These are phyloP conservation scores for Arthromyces matolae DNA, from an alignment of 768 basidiomycete species.

Conservation along the genomic window DNA sequence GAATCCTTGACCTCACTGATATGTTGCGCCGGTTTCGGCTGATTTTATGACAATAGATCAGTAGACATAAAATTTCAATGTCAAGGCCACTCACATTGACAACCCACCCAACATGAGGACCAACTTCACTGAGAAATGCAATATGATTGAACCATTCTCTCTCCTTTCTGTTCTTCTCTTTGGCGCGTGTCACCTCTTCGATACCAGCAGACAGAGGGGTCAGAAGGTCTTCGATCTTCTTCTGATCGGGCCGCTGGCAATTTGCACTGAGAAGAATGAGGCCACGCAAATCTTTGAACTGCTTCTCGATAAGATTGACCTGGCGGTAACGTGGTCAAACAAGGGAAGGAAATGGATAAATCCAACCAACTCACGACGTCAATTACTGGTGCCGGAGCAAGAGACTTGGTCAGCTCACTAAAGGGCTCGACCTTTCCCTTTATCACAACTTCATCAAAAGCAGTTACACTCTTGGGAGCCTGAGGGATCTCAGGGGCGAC, in stretches of 20 bases:
- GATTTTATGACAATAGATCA: constrained; percentile 22
- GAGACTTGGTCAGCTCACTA: constrained; percentile 61
- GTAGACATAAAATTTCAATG: neutral
- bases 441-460: constrained; percentile 72
- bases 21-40: constrained; percentile 78
- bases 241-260: constrained; percentile 78
- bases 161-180: constrained; percentile 77
- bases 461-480: constrained; percentile 57
- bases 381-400: constrained; percentile 65
- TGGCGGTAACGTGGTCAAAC: too few relatives aligned
- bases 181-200: constrained; percentile 71
- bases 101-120: constrained; percentile 84
- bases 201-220: constrained; percentile 68
- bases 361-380: constrained; percentile 61
- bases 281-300: constrained; percentile 64
- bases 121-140: constrained; percentile 78
- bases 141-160: constrained; percentile 83
- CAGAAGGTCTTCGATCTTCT: constrained; percentile 54
- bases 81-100: constrained; percentile 53
- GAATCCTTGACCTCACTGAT: constrained; percentile 85
- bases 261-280: constrained; percentile 63
- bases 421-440: constrained; percentile 73
- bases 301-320: constrained; percentile 65
- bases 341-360: neutral
- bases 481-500: constrained; percentile 32